A percentile compares a stretch with the other conserved stretches of the same genome.
Evolutionary conservation across 106 monocot genomes (phyloP).

Genomic region (Amphibolis antarctica): DNA sequence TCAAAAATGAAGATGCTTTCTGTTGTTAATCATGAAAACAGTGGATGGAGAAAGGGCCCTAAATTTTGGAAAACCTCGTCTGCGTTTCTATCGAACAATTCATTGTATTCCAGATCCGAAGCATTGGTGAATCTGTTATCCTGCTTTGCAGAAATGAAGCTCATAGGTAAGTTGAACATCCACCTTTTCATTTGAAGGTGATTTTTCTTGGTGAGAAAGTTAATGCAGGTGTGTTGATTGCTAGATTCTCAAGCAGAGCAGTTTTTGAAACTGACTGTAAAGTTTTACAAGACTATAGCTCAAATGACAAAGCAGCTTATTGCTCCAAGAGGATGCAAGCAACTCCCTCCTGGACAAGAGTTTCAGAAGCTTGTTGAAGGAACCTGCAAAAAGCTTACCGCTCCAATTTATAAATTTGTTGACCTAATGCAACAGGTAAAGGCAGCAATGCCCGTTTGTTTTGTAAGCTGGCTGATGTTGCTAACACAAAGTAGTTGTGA

Average conservation of each 20-base stretch:
- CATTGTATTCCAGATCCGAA: slow-evolving; percentile 56
- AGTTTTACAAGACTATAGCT: slow-evolving; percentile 76
- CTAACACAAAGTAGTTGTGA: neutral
- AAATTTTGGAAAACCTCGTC: slow-evolving; percentile 19
- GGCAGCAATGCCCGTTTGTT: neutral
- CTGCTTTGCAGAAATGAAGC: slow-evolving; percentile 66
- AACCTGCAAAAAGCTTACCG: slow-evolving; percentile 67
- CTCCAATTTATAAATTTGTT: slow-evolving; percentile 67
- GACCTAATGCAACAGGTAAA: slow-evolving; percentile 55
- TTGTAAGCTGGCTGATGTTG: neutral
- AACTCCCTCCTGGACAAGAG: slow-evolving; percentile 36
- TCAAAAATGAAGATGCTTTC: slow-evolving; percentile 43
- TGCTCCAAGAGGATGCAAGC: slow-evolving; percentile 57
- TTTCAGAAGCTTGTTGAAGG: slow-evolving; percentile 83
- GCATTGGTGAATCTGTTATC: slow-evolving; percentile 54
- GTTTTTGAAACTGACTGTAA: slow-evolving; percentile 49
- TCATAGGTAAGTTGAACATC: slow-evolving; percentile 40
- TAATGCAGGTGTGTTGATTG: neutral
- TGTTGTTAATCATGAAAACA: slow-evolving; percentile 6
- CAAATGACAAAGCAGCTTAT: slow-evolving; percentile 59
- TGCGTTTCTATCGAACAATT: slow-evolving; percentile 39
- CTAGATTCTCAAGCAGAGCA: slow-evolving; percentile 77
- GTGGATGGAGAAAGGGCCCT: slow-evolving; percentile 4
- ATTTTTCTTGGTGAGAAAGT: neutral
- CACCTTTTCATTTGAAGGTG: neutral